These are phyloP conservation scores for Tardiomyces digboiensis DNA, from an alignment of 1,139 yeast species.

Conservation along the genomic window DNA sequence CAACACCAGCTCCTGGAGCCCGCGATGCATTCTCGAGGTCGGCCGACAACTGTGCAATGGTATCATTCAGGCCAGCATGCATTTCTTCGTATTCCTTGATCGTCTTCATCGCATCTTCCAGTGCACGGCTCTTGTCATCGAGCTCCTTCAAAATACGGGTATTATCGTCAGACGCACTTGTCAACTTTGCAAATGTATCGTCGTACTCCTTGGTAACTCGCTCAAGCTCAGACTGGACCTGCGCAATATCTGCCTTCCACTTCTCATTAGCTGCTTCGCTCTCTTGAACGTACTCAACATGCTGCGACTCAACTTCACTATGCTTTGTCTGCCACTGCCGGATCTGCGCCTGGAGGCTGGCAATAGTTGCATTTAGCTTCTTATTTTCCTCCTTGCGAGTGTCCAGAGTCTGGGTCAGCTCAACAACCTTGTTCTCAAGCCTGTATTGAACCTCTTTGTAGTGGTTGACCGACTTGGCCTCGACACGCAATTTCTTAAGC, in stretches of 20 bases:
- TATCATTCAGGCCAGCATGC: slow-evolving; percentile 8
- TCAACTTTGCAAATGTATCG: neutral
- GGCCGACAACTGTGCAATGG: slow-evolving; percentile 1
- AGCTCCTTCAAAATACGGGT: slow-evolving; percentile 30
- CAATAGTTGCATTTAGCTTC: slow-evolving; percentile 54
- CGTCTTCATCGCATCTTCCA: slow-evolving; percentile 19
- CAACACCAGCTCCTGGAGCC: slow-evolving; percentile 3
- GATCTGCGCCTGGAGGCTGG: slow-evolving; percentile 33
- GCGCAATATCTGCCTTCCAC: slow-evolving; percentile 36
- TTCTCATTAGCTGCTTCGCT: slow-evolving; percentile 46
- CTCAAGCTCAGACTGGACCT: slow-evolving; percentile 43
- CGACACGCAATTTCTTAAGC: slow-evolving; percentile 55
- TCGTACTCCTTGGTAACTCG: neutral
- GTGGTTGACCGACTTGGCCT: slow-evolving; percentile 86
- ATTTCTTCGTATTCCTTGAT: slow-evolving; percentile 21
- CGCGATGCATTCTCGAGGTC: slow-evolving; percentile 1
- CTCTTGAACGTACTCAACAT: slow-evolving; percentile 36
- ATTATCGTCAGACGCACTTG: neutral
- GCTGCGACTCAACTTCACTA: slow-evolving; percentile 18
- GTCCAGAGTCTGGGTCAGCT: slow-evolving; percentile 77
- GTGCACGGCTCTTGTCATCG: slow-evolving; percentile 49
- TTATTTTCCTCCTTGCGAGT: slow-evolving; percentile 74
- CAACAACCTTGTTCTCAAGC: slow-evolving; percentile 92
- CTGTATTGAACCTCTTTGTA: slow-evolving; percentile 87
- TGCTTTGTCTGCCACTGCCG: slow-evolving; percentile 25